A percentile compares a stretch with the other conserved stretches of the same genome.
These are phyloP conservation scores for Boletus tylopilopsis DNA, from an alignment of 768 basidiomycete species.

Conservation along the genomic window DNA sequence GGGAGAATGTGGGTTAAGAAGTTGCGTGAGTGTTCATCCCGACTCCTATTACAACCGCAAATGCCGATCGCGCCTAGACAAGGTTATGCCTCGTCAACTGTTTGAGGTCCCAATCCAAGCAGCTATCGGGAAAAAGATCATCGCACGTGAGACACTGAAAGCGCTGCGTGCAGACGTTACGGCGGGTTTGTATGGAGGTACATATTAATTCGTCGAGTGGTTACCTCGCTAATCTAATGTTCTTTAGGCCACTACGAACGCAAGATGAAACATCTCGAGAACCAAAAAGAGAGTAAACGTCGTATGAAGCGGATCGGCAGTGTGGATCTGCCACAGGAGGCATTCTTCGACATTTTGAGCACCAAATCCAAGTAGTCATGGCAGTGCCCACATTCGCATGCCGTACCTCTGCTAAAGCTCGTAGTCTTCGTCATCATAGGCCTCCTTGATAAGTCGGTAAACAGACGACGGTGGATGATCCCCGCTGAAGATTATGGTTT, in stretches of 20 bases:
- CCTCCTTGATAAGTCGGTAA: conserved; percentile 87
- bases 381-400: background rate
- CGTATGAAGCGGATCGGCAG: conserved; percentile 84
- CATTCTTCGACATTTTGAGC: conserved; percentile 88
- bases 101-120: conserved; percentile 98
- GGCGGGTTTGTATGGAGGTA: conserved; percentile 88
- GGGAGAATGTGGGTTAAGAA: conserved; percentile 89
- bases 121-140: conserved; percentile 77
- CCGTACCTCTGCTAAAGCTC: conserved; percentile 42
- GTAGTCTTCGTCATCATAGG: conserved; percentile 93
- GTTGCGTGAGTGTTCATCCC: conserved; percentile 58
- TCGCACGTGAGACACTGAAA: conserved; percentile 85
- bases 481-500: conserved; percentile 50
- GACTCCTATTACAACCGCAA: background rate
- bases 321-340: conserved; percentile 91
- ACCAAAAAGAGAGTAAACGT: conserved; percentile 92
- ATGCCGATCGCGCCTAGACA: conserved; percentile 45
- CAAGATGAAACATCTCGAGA: conserved; percentile 83
- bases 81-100: conserved; percentile 87
- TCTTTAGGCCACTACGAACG: conserved; percentile 80
- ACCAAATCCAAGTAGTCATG: conserved; percentile 38
- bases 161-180: conserved; percentile 91
- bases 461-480: conserved; percentile 96
- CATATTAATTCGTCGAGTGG: conserved; percentile 5
- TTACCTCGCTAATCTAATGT: background rate